These are phyloP conservation scores for Penicillium subrubescens DNA, from an alignment of 495 filamentous ascomycete species.

Conservation along the genomic window DNA sequence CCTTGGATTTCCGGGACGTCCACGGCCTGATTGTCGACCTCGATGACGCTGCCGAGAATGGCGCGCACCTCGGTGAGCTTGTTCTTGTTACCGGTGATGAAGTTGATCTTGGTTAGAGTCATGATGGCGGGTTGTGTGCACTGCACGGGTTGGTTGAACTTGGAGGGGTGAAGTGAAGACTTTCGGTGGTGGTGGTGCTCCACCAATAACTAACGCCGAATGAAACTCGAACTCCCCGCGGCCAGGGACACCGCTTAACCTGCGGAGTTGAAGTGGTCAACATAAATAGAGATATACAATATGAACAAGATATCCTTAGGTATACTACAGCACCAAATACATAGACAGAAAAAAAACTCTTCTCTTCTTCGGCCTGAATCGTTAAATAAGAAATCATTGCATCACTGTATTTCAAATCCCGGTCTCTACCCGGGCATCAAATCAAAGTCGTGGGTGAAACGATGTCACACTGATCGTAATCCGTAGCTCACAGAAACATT, in stretches of 20 bases:
- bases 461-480: slow-evolving; percentile 33
- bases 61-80: slow-evolving; percentile 86
- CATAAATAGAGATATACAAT: not conserved
- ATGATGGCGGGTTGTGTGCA: slow-evolving; percentile 20
- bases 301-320: not conserved
- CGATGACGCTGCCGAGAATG: slow-evolving; percentile 75
- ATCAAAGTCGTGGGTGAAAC: slow-evolving; percentile 18
- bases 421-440: slow-evolving; percentile 18
- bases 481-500: slow-evolving; percentile 33
- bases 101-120: slow-evolving; percentile 63
- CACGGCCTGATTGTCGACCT: slow-evolving; percentile 70
- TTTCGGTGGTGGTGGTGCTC: not conserved
- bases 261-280: not conserved
- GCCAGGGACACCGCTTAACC: slow-evolving; percentile 8
- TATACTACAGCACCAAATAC: not conserved
- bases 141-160: not conserved
- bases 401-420: slow-evolving; percentile 31
- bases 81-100: slow-evolving; percentile 95
- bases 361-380: too few species aligned
- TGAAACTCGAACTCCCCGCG: not conserved
- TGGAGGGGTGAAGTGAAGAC: slow-evolving; percentile 2
- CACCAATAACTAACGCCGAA: not conserved
- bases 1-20: slow-evolving; percentile 92
- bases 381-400: slow-evolving; percentile 19
- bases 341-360: not conserved